A percentile compares a stretch with the other conserved stretches of the same genome.
These are phyloP conservation scores for Ogataea hybrid DNA, from an alignment of 1,139 yeast genomes.

Conservation along the genomic window DNA sequence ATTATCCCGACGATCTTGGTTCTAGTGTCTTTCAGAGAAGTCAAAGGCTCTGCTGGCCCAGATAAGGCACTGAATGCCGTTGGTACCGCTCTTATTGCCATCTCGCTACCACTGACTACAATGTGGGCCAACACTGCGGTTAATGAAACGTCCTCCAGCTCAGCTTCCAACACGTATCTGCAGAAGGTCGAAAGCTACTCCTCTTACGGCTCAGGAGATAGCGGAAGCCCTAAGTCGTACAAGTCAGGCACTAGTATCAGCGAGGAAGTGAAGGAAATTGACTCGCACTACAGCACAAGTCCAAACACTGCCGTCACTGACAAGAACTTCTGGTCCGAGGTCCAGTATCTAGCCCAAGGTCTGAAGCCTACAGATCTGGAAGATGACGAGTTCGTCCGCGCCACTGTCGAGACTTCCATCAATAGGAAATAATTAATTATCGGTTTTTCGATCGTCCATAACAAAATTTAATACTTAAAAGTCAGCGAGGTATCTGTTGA, in stretches of 20 bases:
- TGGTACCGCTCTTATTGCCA: slow-evolving; percentile 38
- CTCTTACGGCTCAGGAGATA: slow-evolving; percentile 12
- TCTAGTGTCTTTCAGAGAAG: slow-evolving; percentile 25
- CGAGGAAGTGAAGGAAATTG: slow-evolving; percentile 13
- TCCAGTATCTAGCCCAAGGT: slow-evolving; percentile 28
- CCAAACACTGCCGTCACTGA: slow-evolving; percentile 19
- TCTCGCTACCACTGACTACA: slow-evolving; percentile 78
- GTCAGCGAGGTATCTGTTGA: background rate
- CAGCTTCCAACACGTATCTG: slow-evolving; percentile 26
- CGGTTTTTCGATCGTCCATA: background rate
- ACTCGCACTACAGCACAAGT: slow-evolving; percentile 11
- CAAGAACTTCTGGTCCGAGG: slow-evolving; percentile 29
- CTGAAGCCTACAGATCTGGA: slow-evolving; percentile 25
- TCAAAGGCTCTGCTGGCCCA: slow-evolving; percentile 16
- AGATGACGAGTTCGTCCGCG: slow-evolving; percentile 17
- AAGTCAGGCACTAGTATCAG: slow-evolving; percentile 6
- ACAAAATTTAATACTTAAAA: background rate
- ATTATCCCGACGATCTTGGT: slow-evolving; percentile 67
- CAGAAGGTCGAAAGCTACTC: slow-evolving; percentile 15
- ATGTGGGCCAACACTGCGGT: slow-evolving; percentile 66
- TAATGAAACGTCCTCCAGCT: slow-evolving; percentile 27
- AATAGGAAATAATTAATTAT: background rate
- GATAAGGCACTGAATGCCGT: slow-evolving; percentile 22
- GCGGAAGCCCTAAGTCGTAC: slow-evolving; percentile 12
- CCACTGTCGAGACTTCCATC: slow-evolving; percentile 19